Evolutionary conservation across 768 basidiomycete species (phyloP), one percentile per base, ranked within the genome.

Genomic region (Xerocomus potaroensis): DNA sequence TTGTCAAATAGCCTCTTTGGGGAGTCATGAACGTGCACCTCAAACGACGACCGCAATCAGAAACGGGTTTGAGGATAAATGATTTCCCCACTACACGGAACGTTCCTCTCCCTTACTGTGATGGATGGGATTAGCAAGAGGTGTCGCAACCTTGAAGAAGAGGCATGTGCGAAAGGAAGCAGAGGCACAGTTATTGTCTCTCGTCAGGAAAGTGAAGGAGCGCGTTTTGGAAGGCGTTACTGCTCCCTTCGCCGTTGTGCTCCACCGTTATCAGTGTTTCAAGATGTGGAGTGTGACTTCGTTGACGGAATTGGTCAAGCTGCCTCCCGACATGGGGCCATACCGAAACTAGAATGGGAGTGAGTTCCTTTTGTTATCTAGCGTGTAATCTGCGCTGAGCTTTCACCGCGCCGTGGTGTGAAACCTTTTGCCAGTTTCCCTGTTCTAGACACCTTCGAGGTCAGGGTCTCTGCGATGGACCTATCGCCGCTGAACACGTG

Each of bases 61-160:
- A 36, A 26, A 46, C 4, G 38, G n/a, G 23, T 50, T 58, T 18
- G 26, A 35, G 33, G 45, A 41, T 4, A 38, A 37, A 37, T 40
- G 6, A 43, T 48, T n/a, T 58, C 26, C 51, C 50, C 1, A 32
- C 40, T 0, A 49, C 50, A 6, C 41, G 32, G 38, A 58, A 19
- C 22, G 48, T 53, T 19, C 24, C 19, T 14, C 34, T 55, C 4
- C 48, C 48, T 24, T 36, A 15, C 10, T 43, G n/a, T 41, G 19
- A 47, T 40, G 15, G 47, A 49, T 18, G 33, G 43, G 36, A 50
- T 55, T 19, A 37, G 49, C 47, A 41, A 45, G 19, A 47, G 41
- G 9, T 55, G 47, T 34, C 52, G 47, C 21, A 39, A 41, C 23
- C 16, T 57, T 24, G 50, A 54, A 30, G 31, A 48, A 35, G 43